Evolutionary conservation across 2,329 filamentous ascomycete genomes (phyloP).

Genomic region (Aureobasidium sp.): DNA sequence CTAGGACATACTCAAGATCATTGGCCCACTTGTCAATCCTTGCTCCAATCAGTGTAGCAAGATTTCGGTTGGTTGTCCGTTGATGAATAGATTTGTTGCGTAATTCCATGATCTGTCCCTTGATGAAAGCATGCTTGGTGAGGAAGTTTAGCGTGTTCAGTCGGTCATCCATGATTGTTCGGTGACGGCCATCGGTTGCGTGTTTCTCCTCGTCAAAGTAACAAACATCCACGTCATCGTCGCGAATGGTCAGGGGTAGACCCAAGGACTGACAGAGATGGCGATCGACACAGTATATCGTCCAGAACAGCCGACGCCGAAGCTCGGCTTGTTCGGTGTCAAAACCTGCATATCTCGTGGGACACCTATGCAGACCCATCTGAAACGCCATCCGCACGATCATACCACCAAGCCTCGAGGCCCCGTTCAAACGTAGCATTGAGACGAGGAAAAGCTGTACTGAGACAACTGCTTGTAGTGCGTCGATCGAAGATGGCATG

Average conservation of each 20-base stretch:
- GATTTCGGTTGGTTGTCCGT: conserved; percentile 28
- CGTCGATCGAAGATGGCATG: conserved; percentile 38
- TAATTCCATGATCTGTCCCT: conserved; percentile 44
- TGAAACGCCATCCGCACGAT: conserved; percentile 49
- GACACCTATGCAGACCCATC: conserved; percentile 50
- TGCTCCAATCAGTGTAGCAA: conserved; percentile 39
- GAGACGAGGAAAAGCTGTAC: conserved; percentile 48
- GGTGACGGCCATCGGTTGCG: conserved; percentile 14
- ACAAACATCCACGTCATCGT: conserved; percentile 52
- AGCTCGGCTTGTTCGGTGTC: conserved; percentile 37
- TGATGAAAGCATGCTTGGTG: conserved; percentile 40
- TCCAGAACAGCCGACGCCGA: conserved; percentile 48
- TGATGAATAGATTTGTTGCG: conserved; percentile 44
- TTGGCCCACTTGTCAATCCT: conserved; percentile 46
- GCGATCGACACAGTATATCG: conserved; percentile 47
- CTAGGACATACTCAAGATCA: conserved; percentile 37
- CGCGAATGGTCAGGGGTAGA: conserved; percentile 45
- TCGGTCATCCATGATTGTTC: neutral
- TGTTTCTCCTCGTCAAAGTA: conserved; percentile 43
- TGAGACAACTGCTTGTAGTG: conserved; percentile 44
- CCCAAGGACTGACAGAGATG: conserved; percentile 49
- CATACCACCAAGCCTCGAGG: conserved; percentile 47
- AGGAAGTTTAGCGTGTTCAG: conserved; percentile 25
- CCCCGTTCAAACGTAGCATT: conserved; percentile 48
- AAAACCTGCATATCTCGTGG: conserved; percentile 44